Percentiles rank a stretch among this genome's conserved stretches.
Conservation (phyloP, 2,329 filamentous ascomycete species). For the Talaromyces verruculosus region DNA sequence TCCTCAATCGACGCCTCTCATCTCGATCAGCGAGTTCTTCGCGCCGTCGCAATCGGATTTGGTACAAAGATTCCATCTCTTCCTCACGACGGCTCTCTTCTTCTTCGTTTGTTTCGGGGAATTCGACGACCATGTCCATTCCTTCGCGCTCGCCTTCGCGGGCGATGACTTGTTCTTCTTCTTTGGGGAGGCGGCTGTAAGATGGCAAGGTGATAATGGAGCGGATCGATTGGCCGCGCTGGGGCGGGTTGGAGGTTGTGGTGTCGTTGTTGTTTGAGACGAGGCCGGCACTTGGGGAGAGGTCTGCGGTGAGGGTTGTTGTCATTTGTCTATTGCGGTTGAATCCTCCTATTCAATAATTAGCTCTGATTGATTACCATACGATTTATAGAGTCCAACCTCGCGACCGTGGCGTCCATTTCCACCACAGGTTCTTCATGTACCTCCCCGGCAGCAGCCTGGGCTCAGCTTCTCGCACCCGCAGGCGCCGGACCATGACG, state of each 20-base stretch:
- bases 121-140: conserved; percentile 85
- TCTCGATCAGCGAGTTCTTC: conserved; percentile 75
- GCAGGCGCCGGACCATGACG: conserved; percentile 44
- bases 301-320: conserved; percentile 10
- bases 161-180: conserved; percentile 78
- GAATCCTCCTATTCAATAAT: background rate
- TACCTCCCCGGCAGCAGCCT: conserved; percentile 53
- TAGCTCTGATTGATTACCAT: background rate
- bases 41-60: conserved; percentile 77
- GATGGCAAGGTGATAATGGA: conserved; percentile 93
- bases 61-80: conserved; percentile 90
- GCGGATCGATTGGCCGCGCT: conserved; percentile 80
- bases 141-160: conserved; percentile 88
- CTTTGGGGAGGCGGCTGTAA: conserved; percentile 71
- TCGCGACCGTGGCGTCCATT: conserved; percentile 48
- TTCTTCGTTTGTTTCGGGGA: conserved; percentile 75
- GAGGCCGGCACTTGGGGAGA: background rate
- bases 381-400: conserved; percentile 20
- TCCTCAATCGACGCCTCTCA: conserved; percentile 65
- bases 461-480: conserved; percentile 48
- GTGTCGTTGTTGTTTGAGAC: background rate
- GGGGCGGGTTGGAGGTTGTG: conserved; percentile 52
- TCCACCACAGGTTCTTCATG: conserved; percentile 54
- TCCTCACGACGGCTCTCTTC: conserved; percentile 77
- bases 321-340: conserved; percentile 12